Evolutionary conservation across 192 early-diverging fungal genomes (phyloP).

Genomic region (Podila horticola): DNA sequence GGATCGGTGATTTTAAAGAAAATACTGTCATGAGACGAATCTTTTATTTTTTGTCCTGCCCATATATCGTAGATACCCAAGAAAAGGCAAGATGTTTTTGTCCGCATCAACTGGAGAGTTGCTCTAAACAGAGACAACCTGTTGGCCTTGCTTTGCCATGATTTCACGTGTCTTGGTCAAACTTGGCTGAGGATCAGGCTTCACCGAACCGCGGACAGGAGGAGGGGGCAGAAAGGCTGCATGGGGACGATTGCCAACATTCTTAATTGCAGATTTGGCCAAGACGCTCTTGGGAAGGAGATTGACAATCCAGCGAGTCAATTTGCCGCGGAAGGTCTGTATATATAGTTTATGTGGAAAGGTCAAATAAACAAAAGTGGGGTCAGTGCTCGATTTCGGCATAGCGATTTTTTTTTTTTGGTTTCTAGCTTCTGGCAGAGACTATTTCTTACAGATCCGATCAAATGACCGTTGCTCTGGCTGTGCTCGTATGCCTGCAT

Average conservation of each 20-base stretch:
- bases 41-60: no score
- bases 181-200: no score
- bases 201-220: background rate
- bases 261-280: background rate
- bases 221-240: background rate
- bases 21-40: no score
- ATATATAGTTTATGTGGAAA: background rate
- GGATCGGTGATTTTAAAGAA: no score
- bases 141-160: no score
- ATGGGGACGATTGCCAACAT: background rate
- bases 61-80: no score
- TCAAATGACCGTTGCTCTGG: background rate
- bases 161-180: no score
- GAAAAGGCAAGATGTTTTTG: no score
- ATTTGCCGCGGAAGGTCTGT: background rate
- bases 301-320: background rate
- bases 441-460: background rate
- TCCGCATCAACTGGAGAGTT: no score
- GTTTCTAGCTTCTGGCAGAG: no score
- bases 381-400: background rate
- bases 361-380: background rate
- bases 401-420: no score
- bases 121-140: no score
- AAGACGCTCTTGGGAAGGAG: background rate
- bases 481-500: background rate